A percentile compares a stretch with the other conserved stretches of the same genome.
Evolutionary conservation across 352 stramenopile genomes (phyloP).

Genomic region (Albugo candida): DNA sequence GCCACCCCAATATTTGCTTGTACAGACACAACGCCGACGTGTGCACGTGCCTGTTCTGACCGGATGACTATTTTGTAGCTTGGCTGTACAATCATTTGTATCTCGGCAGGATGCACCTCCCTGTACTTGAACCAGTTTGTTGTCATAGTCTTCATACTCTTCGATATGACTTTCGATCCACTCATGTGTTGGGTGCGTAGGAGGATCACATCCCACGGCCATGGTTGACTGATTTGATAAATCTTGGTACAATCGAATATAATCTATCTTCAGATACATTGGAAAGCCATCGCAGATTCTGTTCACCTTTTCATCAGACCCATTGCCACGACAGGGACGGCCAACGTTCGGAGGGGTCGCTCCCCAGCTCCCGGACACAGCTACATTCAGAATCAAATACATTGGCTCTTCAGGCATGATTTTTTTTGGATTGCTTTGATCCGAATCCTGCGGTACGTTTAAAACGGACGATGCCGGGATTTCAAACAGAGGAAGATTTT

Average conservation of each 20-base stretch:
- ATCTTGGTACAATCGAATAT: slow-evolving; percentile 11
- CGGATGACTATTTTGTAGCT: too few species aligned
- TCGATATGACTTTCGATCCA: slow-evolving; percentile 64
- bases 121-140: slow-evolving; percentile 30
- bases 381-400: slow-evolving; percentile 73
- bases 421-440: slow-evolving; percentile 7
- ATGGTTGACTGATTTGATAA: slow-evolving; percentile 11
- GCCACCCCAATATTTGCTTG: slow-evolving; percentile 32
- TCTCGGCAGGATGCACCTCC: slow-evolving; percentile 33
- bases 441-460: slow-evolving; percentile 4
- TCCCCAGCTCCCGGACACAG: slow-evolving; percentile 45
- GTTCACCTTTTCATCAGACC: slow-evolving; percentile 1
- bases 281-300: slow-evolving; percentile 7
- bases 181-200: slow-evolving; percentile 29
- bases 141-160: slow-evolving; percentile 48
- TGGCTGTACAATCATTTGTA: slow-evolving; percentile 25
- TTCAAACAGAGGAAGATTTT: slow-evolving; percentile 7
- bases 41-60: background rate
- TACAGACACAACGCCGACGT: slow-evolving; percentile 26
- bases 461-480: slow-evolving; percentile 4
- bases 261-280: slow-evolving; percentile 10
- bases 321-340: slow-evolving; percentile 6
- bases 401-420: slow-evolving; percentile 32
- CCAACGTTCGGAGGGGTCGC: slow-evolving; percentile 8
- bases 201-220: slow-evolving; percentile 17